phyloP scores from a whole-genome alignment of 768 basidiomycete genomes.

The Phylloporus sp. region DNA sequence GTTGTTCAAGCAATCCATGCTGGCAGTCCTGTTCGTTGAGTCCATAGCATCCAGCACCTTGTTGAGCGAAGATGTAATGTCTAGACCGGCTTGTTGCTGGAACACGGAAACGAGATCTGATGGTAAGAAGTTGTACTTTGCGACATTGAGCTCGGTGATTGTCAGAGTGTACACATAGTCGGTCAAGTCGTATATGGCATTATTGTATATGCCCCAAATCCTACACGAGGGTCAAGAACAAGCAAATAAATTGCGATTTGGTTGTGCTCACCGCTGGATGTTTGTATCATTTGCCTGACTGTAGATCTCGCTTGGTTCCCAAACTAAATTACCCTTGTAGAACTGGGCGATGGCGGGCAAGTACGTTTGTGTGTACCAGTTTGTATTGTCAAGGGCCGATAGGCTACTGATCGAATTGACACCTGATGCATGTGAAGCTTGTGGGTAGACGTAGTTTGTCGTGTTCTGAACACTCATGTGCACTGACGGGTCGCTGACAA shows the following conservation, averaged over 20 bases:
- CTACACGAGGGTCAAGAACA: conserved; percentile 25
- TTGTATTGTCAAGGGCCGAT: conserved; percentile 33
- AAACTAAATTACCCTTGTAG: conserved; percentile 61
- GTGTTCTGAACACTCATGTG: conserved; percentile 45
- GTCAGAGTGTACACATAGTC: conserved; percentile 62
- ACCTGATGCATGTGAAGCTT: conserved; percentile 60
- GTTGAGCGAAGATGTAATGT: conserved; percentile 52
- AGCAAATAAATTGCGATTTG: conserved; percentile 7
- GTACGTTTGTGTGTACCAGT: conserved; percentile 60
- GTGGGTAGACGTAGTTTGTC: conserved; percentile 34
- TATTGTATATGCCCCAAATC: conserved; percentile 59
- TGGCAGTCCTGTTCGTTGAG: conserved; percentile 33
- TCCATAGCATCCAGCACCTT: conserved; percentile 42
- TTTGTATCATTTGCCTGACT: conserved; percentile 35
- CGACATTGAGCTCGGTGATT: conserved; percentile 38
- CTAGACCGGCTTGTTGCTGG: conserved; percentile 55
- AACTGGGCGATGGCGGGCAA: conserved; percentile 52
- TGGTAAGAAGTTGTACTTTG: conserved; percentile 53
- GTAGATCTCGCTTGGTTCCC: conserved; percentile 35
- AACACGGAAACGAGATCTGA: conserved; percentile 47
- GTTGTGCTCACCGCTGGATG: conserved; percentile 26
- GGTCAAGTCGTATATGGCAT: conserved; percentile 56
- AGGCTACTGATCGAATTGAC: conserved; percentile 33
- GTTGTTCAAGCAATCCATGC: conserved; percentile 54
- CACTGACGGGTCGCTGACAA: conserved; percentile 47